Conservation (phyloP, 108 stramenopile species). For the Craspedostauros australis region DNA sequence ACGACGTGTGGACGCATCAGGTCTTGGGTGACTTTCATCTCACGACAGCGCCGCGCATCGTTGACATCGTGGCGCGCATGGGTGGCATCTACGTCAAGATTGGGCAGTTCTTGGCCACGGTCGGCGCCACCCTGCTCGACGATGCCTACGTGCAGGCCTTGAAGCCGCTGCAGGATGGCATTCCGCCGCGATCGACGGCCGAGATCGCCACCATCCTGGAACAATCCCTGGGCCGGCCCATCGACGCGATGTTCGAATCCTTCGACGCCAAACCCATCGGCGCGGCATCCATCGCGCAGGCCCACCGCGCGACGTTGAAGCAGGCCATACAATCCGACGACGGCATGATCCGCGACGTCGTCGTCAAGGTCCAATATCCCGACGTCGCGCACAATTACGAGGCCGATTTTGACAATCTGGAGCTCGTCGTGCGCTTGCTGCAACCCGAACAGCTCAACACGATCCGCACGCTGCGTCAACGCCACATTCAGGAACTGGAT, state of each 20-base stretch:
- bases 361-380: constrained; percentile 82
- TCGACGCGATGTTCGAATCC: constrained; percentile 41
- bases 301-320: constrained; percentile 47
- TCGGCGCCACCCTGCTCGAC: constrained; percentile 40
- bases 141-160: constrained; percentile 40
- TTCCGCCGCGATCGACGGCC: constrained; percentile 34
- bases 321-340: background rate
- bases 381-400: constrained; percentile 54
- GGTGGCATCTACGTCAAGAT: constrained; percentile 77
- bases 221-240: constrained; percentile 22
- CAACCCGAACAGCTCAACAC: constrained; percentile 32
- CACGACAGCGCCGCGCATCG: background rate
- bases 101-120: constrained; percentile 48
- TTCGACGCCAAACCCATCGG: constrained; percentile 68
- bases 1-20: too few relatives aligned
- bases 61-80: constrained; percentile 12
- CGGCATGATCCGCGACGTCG: constrained; percentile 24
- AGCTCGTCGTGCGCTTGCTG: constrained; percentile 38
- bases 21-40: too few relatives aligned
- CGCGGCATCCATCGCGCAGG: constrained; percentile 62
- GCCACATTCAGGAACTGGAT: constrained; percentile 44
- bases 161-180: constrained; percentile 51
- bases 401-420: constrained; percentile 63
- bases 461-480: constrained; percentile 16
- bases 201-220: constrained; percentile 51